Conservation (phyloP, 176 grass and related monocot genomes). For the Paspalum vaginatum region DNA sequence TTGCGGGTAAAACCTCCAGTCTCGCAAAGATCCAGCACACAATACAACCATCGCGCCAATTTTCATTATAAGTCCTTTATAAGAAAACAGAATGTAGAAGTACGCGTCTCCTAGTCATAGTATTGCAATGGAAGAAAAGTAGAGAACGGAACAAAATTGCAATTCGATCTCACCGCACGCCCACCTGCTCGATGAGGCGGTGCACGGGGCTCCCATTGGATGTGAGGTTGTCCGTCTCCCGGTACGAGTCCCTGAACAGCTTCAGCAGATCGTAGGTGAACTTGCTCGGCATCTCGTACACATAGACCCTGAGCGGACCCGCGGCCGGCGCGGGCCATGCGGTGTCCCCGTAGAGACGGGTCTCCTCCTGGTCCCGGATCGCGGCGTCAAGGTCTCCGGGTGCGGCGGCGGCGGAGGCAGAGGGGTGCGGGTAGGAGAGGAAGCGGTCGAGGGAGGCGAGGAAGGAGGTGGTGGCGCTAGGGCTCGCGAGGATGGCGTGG, state of each 20-base stretch:
- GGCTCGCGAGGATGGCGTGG: conserved; percentile 2
- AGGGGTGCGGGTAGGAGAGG: conserved; percentile 48
- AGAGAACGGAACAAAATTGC: conserved; percentile 10
- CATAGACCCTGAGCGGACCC: conserved; percentile 75
- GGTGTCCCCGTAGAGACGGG: conserved; percentile 56
- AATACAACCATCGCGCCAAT: not conserved
- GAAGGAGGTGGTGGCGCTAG: conserved; percentile 46
- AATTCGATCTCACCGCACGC: conserved; percentile 37
- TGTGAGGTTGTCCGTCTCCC: conserved; percentile 82
- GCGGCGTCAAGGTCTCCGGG: conserved; percentile 41
- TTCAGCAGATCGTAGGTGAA: conserved; percentile 94
- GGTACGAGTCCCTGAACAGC: conserved; percentile 88
- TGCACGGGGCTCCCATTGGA: conserved; percentile 99
- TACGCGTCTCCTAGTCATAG: not conserved
- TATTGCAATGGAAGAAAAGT: not conserved
- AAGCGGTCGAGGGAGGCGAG: conserved; percentile 68
- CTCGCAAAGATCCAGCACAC: not conserved
- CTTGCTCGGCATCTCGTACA: conserved; percentile 96
- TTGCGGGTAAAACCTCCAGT: not conserved
- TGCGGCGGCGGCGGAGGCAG: conserved; percentile 18
- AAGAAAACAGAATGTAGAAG: not conserved
- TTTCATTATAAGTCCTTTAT: too few relatives aligned
- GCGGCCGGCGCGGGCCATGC: conserved; percentile 52
- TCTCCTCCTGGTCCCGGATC: conserved; percentile 56
- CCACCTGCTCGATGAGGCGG: conserved; percentile 92